Percentiles rank a stretch among this genome's conserved stretches.
phyloP scores from a whole-genome alignment of 257 asterid genomes.

The Solanum sitiens region DNA sequence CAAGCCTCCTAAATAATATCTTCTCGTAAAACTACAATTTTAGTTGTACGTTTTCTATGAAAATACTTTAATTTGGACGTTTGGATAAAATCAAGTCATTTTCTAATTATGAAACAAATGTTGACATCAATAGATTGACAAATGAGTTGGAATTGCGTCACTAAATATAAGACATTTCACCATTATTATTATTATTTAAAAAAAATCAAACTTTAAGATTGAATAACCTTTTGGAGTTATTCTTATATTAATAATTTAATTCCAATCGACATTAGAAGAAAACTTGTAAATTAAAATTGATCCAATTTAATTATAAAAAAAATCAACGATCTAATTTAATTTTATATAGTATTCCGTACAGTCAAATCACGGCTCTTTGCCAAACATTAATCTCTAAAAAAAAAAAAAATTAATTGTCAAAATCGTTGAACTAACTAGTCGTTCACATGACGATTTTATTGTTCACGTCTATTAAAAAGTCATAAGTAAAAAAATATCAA shows the following conservation, averaged over 20 bases:
- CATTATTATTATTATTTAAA: too few species aligned
- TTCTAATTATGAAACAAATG: neutral
- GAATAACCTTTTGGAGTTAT: neutral
- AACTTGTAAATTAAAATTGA: neutral
- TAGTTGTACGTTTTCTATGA: neutral
- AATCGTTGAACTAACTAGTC: neutral
- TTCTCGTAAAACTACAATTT: neutral
- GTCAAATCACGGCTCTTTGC: neutral
- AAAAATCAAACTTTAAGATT: neutral
- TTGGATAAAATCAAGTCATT: neutral
- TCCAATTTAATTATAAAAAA: neutral
- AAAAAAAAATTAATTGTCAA: neutral
- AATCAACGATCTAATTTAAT: neutral
- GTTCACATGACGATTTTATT: neutral
- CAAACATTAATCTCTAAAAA: neutral
- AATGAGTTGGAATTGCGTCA: neutral
- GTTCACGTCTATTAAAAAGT: too few species aligned
- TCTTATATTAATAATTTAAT: neutral
- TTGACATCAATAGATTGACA: neutral
- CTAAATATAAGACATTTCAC: neutral
- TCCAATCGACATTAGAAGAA: neutral
- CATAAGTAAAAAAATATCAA: too few species aligned
- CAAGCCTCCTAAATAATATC: neutral
- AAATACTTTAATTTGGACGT: neutral
- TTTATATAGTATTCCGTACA: neutral